Percentiles rank a stretch among this genome's conserved stretches.
These are phyloP conservation scores for Nannizziopsis arthrosporioides DNA, from an alignment of 2,329 filamentous ascomycete genomes.

Conservation along the genomic window DNA sequence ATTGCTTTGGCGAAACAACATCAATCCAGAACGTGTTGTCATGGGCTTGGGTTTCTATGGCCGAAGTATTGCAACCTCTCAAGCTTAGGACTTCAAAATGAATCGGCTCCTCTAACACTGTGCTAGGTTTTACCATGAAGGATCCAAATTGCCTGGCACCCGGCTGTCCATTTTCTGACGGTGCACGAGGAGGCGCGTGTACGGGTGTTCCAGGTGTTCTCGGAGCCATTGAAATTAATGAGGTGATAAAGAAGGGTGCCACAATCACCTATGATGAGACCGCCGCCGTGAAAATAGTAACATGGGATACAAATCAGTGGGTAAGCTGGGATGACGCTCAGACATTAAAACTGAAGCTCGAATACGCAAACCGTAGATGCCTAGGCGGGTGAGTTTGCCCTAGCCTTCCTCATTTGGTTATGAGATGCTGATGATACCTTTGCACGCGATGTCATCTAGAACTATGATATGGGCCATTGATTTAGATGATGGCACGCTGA, in stretches of 20 bases:
- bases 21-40: conserved; percentile 21
- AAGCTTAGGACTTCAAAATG: no score
- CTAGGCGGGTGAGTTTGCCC: conserved; percentile 20
- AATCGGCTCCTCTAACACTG: no score
- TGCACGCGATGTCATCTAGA: background rate
- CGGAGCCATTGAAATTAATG: conserved; percentile 23
- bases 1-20: conserved; percentile 21
- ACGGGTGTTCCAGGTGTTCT: conserved; percentile 23
- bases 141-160: conserved; percentile 20
- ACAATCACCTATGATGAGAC: conserved; percentile 17
- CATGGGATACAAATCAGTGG: conserved; percentile 23
- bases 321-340: conserved; percentile 24
- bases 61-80: no score
- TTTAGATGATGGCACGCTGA: conserved; percentile 8
- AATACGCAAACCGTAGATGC: conserved; percentile 21
- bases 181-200: conserved; percentile 22
- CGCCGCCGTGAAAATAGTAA: conserved; percentile 22
- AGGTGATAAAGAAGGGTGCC: conserved; percentile 20
- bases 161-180: conserved; percentile 23
- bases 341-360: conserved; percentile 26
- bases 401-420: background rate
- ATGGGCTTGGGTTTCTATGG: conserved; percentile 25
- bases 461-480: conserved; percentile 12
- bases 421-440: no score
- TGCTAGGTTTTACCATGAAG: conserved; percentile 10